Evolutionary conservation across 139 green algal genomes (phyloP).

Genomic region (Asterochloris sp.): DNA sequence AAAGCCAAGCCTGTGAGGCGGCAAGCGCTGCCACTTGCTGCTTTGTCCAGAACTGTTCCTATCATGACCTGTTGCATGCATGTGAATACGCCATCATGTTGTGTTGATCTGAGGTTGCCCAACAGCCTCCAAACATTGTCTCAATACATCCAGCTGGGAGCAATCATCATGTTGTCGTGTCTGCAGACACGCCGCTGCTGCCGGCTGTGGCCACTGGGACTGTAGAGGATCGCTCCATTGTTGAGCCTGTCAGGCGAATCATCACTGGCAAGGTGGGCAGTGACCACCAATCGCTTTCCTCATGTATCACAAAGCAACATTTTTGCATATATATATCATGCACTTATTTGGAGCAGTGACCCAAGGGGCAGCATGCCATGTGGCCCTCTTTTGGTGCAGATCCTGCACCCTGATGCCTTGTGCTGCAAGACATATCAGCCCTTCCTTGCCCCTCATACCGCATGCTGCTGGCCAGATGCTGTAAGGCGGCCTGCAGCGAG

Average conservation of each 20-base stretch:
- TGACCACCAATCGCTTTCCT: not conserved
- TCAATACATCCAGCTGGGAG: too few relatives aligned
- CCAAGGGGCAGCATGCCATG: not conserved
- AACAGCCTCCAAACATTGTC: too few relatives aligned
- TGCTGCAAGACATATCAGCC: not conserved
- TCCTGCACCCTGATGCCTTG: not conserved
- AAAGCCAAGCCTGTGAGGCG: not conserved
- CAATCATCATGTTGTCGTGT: constrained; percentile 15
- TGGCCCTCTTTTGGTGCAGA: not conserved
- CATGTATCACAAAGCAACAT: not conserved
- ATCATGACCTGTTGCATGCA: too few relatives aligned
- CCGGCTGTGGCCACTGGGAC: constrained; percentile 84
- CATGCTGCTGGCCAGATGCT: not conserved
- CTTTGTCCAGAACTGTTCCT: too few relatives aligned
- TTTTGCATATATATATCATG: not conserved
- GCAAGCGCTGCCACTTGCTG: not conserved
- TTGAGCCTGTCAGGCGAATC: constrained; percentile 79
- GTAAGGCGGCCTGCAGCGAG: not conserved
- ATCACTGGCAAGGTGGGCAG: constrained; percentile 30
- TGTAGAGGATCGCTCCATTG: constrained; percentile 89
- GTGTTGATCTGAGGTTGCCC: too few relatives aligned
- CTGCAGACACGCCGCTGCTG: constrained; percentile 85
- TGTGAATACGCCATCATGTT: too few relatives aligned
- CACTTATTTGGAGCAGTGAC: not conserved
- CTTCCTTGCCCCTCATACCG: not conserved